These are phyloP conservation scores for Pseudopithomyces chartarum DNA, from an alignment of 2,329 filamentous ascomycete species.

Conservation along the genomic window DNA sequence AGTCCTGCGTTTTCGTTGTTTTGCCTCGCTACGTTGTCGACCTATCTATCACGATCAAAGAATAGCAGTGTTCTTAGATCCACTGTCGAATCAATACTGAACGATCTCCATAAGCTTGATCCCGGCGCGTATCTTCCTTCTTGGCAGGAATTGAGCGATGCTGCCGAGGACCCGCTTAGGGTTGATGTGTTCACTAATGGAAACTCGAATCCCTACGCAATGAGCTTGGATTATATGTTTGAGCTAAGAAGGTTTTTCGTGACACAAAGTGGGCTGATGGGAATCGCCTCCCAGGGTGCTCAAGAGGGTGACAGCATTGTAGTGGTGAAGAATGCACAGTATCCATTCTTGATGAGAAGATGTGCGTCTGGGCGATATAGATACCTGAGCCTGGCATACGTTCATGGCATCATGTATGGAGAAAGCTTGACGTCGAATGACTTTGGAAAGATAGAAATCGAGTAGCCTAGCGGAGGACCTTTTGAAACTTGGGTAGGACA, in stretches of 20 bases:
- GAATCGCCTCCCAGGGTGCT: not conserved
- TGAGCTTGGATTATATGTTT: not conserved
- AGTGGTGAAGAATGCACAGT: not conserved
- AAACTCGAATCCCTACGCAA: not conserved
- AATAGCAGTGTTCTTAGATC: no score
- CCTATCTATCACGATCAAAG: not conserved
- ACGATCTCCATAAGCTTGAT: not conserved
- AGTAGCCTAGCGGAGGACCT: no score
- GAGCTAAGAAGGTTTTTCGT: not conserved
- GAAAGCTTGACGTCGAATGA: no score
- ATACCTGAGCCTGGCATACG: not conserved
- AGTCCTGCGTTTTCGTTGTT: not conserved
- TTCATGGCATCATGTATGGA: no score
- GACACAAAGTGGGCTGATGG: not conserved
- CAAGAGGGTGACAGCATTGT: not conserved
- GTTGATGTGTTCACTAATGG: not conserved
- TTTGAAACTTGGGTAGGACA: no score
- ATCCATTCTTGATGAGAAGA: not conserved
- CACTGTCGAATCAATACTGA: not conserved
- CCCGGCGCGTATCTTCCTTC: not conserved
- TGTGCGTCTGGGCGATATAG: not conserved
- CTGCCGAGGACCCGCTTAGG: not conserved
- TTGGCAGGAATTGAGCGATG: not conserved
- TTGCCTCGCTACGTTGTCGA: not conserved
- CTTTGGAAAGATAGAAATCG: no score